These are phyloP conservation scores for Cinchona pubescens DNA, from an alignment of 257 asterid species.

Conservation along the genomic window DNA sequence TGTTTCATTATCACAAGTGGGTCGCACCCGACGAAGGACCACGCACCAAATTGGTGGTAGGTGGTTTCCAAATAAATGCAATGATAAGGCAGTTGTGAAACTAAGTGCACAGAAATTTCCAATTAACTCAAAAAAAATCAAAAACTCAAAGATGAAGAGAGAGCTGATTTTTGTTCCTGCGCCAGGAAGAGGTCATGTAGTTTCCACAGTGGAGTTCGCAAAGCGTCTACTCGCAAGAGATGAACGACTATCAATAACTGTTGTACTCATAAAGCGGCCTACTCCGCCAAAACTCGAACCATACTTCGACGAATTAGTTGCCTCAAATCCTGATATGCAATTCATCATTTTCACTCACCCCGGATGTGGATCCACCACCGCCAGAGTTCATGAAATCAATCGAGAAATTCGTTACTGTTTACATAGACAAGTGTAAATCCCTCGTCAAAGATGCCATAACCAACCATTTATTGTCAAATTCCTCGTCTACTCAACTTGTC, in stretches of 20 bases:
- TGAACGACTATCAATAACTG: background rate
- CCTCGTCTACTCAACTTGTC: background rate
- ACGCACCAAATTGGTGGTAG: too few species aligned
- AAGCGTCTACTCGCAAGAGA: slow-evolving; percentile 10
- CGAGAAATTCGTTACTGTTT: background rate
- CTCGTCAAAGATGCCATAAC: slow-evolving; percentile 1
- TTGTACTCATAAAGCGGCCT: background rate
- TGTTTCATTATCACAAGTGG: too few species aligned
- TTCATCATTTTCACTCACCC: slow-evolving; percentile 6
- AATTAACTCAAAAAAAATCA: too few species aligned
- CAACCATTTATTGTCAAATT: background rate
- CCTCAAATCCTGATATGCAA: background rate
- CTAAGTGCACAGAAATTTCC: too few species aligned
- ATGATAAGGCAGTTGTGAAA: too few species aligned
- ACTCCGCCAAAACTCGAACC: background rate
- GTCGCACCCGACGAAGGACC: too few species aligned
- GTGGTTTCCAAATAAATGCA: too few species aligned
- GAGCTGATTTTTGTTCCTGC: slow-evolving; percentile 15
- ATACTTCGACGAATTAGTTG: slow-evolving; percentile 2
- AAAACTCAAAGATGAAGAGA: slow-evolving; percentile 7
- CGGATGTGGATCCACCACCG: slow-evolving; percentile 5
- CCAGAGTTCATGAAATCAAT: background rate
- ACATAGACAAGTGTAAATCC: slow-evolving; percentile 4
- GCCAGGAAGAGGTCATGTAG: slow-evolving; percentile 8
- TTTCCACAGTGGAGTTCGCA: slow-evolving; percentile 4